Percentiles rank a stretch among this genome's conserved stretches.
phyloP scores from a whole-genome alignment of 1,284 basidiomycete genomes.

The Trametes versicolor region DNA sequence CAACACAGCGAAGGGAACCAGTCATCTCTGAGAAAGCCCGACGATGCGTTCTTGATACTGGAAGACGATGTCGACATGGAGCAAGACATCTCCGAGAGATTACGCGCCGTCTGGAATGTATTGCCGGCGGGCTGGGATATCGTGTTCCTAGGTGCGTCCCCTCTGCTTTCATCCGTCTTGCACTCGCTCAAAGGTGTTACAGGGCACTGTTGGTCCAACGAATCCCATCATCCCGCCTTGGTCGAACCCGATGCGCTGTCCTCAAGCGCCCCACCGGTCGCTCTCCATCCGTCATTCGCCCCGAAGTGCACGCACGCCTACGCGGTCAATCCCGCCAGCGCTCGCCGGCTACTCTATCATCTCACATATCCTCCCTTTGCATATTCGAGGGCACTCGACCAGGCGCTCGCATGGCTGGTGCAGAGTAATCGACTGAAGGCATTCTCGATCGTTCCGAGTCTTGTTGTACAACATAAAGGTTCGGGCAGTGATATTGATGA shows the following conservation, averaged over 20 bases:
- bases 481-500: slow-evolving; percentile 59
- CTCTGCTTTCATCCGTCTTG: slow-evolving; percentile 2
- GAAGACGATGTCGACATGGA: slow-evolving; percentile 89
- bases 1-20: neutral
- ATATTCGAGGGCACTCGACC: slow-evolving; percentile 81
- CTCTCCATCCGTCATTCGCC: slow-evolving; percentile 60
- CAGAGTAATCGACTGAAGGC: slow-evolving; percentile 59
- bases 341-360: slow-evolving; percentile 61
- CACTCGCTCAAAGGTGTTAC: slow-evolving; percentile 16
- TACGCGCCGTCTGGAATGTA: slow-evolving; percentile 61
- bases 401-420: slow-evolving; percentile 77
- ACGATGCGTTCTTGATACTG: slow-evolving; percentile 61
- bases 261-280: slow-evolving; percentile 22
- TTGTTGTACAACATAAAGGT: slow-evolving; percentile 70
- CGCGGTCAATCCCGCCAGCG: slow-evolving; percentile 62
- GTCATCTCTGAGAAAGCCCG: neutral
- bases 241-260: neutral
- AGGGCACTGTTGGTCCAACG: slow-evolving; percentile 82
- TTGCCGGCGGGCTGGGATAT: slow-evolving; percentile 80
- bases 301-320: slow-evolving; percentile 81
- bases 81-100: slow-evolving; percentile 62
- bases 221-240: slow-evolving; percentile 50
- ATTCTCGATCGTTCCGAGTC: slow-evolving; percentile 71
- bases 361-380: slow-evolving; percentile 71
- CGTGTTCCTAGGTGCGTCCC: slow-evolving; percentile 69